Base-by-base conservation (phyloP, 306 rosid species). In the Dryas alaskensis region DNA sequence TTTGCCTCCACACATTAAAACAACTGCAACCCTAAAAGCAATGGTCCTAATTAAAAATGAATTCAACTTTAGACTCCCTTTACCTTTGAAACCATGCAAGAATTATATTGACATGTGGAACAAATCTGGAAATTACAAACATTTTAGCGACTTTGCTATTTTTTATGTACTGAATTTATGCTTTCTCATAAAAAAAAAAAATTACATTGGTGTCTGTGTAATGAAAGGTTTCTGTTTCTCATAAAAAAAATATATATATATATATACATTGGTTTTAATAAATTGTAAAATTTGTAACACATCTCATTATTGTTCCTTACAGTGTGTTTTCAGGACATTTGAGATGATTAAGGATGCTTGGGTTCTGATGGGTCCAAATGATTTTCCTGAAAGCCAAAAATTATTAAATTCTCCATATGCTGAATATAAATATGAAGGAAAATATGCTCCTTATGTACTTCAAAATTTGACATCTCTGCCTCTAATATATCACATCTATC, bases 391-490 rank as follows among this genome's bases (percentile, higher is more conserved):
- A 67, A 79, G 83, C 78, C 82, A 86, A 50, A 79, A 63, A 67
- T 73, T 78, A n/a, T 69, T 74, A 65, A 74, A 60, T 76, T 82
- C 87, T 25, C 81, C 91, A 7, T 69, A 51, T 71, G 71, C 81
- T 77, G 87, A 86, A 74, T 70, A 83, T 78, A 80, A 72, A 60
- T 80, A 76, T 79, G 82, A 86, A 49, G 88, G 91, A 79, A 89
- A 76, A 80, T 84, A 80, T 75, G 91, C 98, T 69, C 98, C 97
- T 42, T 94, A 91, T 80, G 82, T 94, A 69, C 89, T 94, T 71
- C 92, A 94, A 79, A 94, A 94, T 82, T 65, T 94, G 82, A 87
- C 97, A 67, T 94, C 96, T 12, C 86, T 89, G 66, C 92, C 97
- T 60, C 87, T 94, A 60, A 42, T 72, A 55, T 91, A 82, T 86